A percentile compares a stretch with the other conserved stretches of the same genome.
These are phyloP conservation scores for Colletotrichum horii DNA, from an alignment of 2,329 filamentous ascomycete genomes.

Conservation along the genomic window DNA sequence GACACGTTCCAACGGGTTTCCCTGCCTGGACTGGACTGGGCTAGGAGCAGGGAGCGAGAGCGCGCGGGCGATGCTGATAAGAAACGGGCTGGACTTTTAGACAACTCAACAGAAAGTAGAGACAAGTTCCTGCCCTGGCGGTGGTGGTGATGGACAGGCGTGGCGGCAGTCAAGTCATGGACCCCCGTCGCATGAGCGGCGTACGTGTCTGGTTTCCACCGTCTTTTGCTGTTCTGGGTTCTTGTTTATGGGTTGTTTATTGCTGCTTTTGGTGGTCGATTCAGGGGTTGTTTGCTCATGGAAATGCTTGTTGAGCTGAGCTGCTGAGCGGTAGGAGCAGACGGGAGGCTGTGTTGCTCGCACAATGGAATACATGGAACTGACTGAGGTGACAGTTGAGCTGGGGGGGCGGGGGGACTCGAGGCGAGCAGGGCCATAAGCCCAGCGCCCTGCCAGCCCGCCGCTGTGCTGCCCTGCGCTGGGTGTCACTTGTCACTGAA, in stretches of 20 bases:
- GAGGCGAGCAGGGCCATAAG: neutral
- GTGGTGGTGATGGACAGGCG: neutral
- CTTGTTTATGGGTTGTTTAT: neutral
- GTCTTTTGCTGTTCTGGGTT: neutral
- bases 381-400: neutral
- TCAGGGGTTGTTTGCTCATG: neutral
- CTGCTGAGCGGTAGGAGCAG: neutral
- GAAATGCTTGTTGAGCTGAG: slow-evolving; percentile 17
- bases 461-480: neutral
- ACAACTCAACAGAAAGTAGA: slow-evolving; percentile 13
- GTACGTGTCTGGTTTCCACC: neutral
- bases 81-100: neutral
- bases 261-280: neutral
- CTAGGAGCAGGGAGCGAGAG: neutral
- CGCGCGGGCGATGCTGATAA: slow-evolving; percentile 2
- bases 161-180: neutral
- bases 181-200: neutral
- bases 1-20: slow-evolving; percentile 2
- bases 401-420: neutral
- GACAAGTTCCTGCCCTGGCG: neutral
- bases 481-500: neutral
- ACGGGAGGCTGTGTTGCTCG: neutral
- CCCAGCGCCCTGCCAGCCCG: neutral
- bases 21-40: neutral
- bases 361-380: neutral